Conservation (phyloP, 2,329 filamentous ascomycete genomes). For the Lachnum nothofagi region DNA sequence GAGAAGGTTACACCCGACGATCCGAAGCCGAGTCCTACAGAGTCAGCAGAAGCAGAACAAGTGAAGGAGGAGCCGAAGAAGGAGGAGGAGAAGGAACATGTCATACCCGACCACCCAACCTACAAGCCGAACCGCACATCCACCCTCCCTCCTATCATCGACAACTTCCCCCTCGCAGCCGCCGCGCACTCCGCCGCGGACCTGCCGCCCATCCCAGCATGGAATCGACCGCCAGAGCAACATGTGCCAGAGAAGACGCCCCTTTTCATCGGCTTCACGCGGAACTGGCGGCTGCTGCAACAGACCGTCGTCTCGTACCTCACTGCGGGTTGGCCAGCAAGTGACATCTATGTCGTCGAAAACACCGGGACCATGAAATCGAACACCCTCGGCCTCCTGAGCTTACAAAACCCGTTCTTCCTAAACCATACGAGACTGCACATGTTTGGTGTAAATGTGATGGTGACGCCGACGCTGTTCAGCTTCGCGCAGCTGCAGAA, state of each 20-base stretch:
- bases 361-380: conserved; percentile 53
- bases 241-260: conserved; percentile 43
- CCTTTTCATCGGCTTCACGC: conserved; percentile 55
- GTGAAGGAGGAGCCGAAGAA: too few species aligned
- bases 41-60: too few species aligned
- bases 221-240: conserved; percentile 40
- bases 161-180: conserved; percentile 25
- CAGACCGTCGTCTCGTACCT: conserved; percentile 54
- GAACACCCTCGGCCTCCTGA: conserved; percentile 44
- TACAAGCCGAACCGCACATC: conserved; percentile 4
- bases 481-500: conserved; percentile 54
- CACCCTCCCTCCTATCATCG: conserved; percentile 14
- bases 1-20: too few species aligned
- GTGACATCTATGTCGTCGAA: conserved; percentile 54
- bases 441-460: conserved; percentile 48
- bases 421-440: conserved; percentile 47
- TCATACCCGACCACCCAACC: neutral
- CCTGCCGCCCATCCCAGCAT: conserved; percentile 40
- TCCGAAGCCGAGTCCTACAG: too few species aligned
- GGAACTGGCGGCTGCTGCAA: conserved; percentile 50
- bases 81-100: too few species aligned
- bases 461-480: conserved; percentile 48
- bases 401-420: conserved; percentile 52
- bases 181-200: conserved; percentile 20
- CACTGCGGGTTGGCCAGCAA: conserved; percentile 53